Base-by-base conservation (phyloP, 1,284 basidiomycete genomes). In the Ceratobasidium sp. region DNA sequence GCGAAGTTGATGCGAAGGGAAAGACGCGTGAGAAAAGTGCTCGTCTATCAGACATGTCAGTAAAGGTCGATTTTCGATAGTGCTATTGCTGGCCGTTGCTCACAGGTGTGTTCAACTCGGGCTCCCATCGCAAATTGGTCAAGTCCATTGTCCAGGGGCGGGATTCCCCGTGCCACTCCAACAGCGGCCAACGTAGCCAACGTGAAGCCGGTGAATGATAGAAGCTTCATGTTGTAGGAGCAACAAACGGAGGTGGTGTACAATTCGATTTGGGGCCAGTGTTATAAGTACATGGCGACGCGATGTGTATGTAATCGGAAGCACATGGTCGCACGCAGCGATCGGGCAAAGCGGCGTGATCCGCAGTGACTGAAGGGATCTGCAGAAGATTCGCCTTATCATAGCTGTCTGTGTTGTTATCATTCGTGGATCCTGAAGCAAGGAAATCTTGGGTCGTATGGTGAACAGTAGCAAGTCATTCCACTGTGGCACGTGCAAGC, bases 1-100 rank as follows among this genome's bases (percentile, higher is more conserved):
- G 60, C 84, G 79, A 21, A 86, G 79, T 55, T 80, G 78, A 77
- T 86, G 84, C 10, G 80, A 75, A 10, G 85, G 84, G 78, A 84
- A 85, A 12, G 80, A 79, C 32, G 83, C 80, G 77, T 86, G 85
- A 26, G 81, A 79, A 52, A 86, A 78, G 55, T 79, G 76, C 69
- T 83, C 80, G 76, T 80, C 79, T 80, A 76, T 1, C 16, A 26
- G 14, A 2, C 12, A n/a, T n/a, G n/a, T n/a, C n/a, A n/a, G n/a
- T n/a, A n/a, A n/a, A n/a, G n/a, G n/a, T n/a, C n/a, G n/a, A n/a
- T n/a, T n/a, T n/a, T n/a, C n/a, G n/a, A n/a, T n/a, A n/a, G n/a
- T n/a, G n/a, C n/a, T n/a, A n/a, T n/a, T n/a, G n/a, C n/a, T n/a
- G n/a, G n/a, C n/a, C n/a, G 28, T 26, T 28, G 32, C 52, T 53